Evolutionary conservation across 148 eudicot species (phyloP).

Genomic region (Tetragonia tetragonoides): DNA sequence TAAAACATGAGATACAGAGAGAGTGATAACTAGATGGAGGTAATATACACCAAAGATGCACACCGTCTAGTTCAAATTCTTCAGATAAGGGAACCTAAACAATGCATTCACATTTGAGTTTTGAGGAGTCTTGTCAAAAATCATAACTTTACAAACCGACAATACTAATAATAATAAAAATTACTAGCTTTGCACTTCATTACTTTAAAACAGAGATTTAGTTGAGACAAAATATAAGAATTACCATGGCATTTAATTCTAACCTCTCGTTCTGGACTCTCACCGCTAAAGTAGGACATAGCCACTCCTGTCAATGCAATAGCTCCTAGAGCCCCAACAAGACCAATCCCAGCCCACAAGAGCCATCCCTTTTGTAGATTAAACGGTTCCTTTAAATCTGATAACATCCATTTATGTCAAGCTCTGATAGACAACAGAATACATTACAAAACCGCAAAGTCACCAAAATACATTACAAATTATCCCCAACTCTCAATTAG

Average conservation of each 20-base stretch:
- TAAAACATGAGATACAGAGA: background rate
- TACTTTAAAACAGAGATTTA: background rate
- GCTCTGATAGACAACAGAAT: slow-evolving; percentile 15
- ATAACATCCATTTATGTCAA: slow-evolving; percentile 23
- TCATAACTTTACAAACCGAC: background rate
- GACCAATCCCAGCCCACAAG: slow-evolving; percentile 88
- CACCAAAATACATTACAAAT: background rate
- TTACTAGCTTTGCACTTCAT: background rate
- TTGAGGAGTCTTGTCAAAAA: background rate
- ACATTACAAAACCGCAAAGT: background rate
- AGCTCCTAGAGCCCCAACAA: slow-evolving; percentile 65
- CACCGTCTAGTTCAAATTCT: background rate
- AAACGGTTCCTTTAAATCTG: slow-evolving; percentile 85
- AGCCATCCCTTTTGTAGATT: slow-evolving; percentile 89
- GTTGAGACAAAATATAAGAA: background rate
- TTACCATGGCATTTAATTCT: slow-evolving; percentile 27
- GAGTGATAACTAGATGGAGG: background rate
- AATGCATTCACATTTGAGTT: background rate
- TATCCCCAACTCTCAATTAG: background rate
- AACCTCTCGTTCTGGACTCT: slow-evolving; percentile 86
- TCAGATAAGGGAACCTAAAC: background rate
- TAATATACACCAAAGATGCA: background rate
- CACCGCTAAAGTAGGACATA: slow-evolving; percentile 63
- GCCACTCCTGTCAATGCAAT: slow-evolving; percentile 73
- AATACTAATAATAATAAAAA: background rate